Evolutionary conservation across 352 stramenopile species (phyloP), one percentile per base, ranked within the genome.

Genomic region (Phytophthora cajani): DNA sequence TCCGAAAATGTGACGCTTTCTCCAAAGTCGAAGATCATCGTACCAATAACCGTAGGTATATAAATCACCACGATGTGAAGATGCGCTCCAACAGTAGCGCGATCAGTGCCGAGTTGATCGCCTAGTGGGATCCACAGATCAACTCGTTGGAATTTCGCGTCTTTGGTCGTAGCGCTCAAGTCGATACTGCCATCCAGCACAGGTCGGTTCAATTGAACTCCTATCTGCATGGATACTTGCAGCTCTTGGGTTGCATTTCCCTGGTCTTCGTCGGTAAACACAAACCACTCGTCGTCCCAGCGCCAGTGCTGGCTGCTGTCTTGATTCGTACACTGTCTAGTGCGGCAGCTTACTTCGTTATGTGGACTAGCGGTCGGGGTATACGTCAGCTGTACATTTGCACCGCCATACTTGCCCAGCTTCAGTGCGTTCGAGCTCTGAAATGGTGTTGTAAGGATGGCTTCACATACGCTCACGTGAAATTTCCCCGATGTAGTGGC

Each of bases 211-310:
- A 49, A 40, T 32, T 75, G 55, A 25, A 52, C n/a, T 1, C 59
- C 59, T 54, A 70, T 51, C n/a, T 62, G 25, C 40, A 77, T 52
- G 11, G 30, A 58, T 21, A 74, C 1, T 27, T 50, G 36, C 5
- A 79, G 19, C 2, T 67, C 49, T 49, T 74, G 51, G 16, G 40
- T 21, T 2, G 9, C 4, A 49, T 21, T 51, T 33, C 19, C 42
- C 32, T 51, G 38, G 4, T 38, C 32, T 12, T 2, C 8, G 33
- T 64, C n/a, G 5, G 36, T 2, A 67, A 77, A 63, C 57, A 25
- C 11, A 40, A 83, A 66, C 53, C 59, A 67, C 30, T 83, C 77
- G 21, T 73, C 61, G 5, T 52, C 40, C 77, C 77, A 83, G 30
- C 25, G 12, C 74, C 77, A 83, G n/a, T 62, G 46, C 5, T 64